These are phyloP conservation scores for Takashimella koratensis DNA, from an alignment of 1,284 basidiomycete species.

Conservation along the genomic window DNA sequence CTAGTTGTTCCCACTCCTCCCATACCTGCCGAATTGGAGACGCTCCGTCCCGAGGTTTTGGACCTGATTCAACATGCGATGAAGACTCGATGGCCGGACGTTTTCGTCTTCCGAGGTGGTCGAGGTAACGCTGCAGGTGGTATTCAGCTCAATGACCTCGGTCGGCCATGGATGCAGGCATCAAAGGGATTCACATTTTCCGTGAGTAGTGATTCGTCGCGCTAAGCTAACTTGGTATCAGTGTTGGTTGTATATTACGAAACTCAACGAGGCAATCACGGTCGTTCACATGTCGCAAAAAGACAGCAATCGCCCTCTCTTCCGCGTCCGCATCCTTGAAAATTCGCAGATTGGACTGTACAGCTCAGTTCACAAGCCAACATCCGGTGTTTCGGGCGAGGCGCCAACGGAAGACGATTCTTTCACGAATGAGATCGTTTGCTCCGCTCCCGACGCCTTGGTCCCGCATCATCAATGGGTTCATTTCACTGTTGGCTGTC, in stretches of 20 bases:
- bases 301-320: slow-evolving; percentile 20
- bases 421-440: slow-evolving; percentile 33
- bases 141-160: slow-evolving; percentile 34
- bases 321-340: slow-evolving; percentile 44
- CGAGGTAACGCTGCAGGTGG: slow-evolving; percentile 27
- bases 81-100: slow-evolving; percentile 36
- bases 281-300: slow-evolving; percentile 38
- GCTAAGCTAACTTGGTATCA: slow-evolving; percentile 3
- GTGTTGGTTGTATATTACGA: slow-evolving; percentile 44
- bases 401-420: slow-evolving; percentile 8
- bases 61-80: slow-evolving; percentile 40
- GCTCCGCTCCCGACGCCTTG: slow-evolving; percentile 41
- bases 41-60: slow-evolving; percentile 39
- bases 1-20: not conserved
- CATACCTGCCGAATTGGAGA: slow-evolving; percentile 3
- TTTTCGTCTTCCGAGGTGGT: slow-evolving; percentile 37
- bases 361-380: slow-evolving; percentile 16
- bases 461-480: slow-evolving; percentile 47
- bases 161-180: slow-evolving; percentile 34
- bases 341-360: slow-evolving; percentile 46
- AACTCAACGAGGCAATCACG: slow-evolving; percentile 40
- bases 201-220: slow-evolving; percentile 20
- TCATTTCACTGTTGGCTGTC: slow-evolving; percentile 40
- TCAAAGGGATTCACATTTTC: slow-evolving; percentile 46
- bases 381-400: not conserved